A percentile compares a stretch with the other conserved stretches of the same genome.
These are phyloP conservation scores for Termitomyces sp. DNA, from an alignment of 768 basidiomycete genomes.

Conservation along the genomic window DNA sequence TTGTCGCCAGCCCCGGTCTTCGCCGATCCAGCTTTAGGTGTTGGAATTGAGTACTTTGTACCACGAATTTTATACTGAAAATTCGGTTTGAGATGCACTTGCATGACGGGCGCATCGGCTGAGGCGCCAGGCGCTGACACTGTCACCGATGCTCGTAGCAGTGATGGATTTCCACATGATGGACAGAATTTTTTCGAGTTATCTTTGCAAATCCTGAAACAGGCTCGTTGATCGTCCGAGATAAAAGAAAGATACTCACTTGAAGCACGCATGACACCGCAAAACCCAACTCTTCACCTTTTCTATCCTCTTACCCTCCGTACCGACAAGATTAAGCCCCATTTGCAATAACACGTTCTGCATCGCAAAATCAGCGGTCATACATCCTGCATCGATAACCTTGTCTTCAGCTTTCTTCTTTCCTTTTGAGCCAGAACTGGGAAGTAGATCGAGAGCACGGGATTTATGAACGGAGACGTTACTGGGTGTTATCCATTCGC, in stretches of 20 bases:
- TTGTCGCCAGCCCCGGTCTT: conserved; percentile 80
- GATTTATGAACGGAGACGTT: conserved; percentile 88
- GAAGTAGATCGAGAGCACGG: conserved; percentile 76
- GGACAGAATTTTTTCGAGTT: conserved; percentile 94
- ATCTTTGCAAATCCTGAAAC: conserved; percentile 89
- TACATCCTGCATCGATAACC: conserved; percentile 69
- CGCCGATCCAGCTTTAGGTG: conserved; percentile 83
- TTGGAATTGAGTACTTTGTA: conserved; percentile 87
- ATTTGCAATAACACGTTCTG: conserved; percentile 96
- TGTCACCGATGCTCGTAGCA: conserved; percentile 89
- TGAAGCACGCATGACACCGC: conserved; percentile 98
- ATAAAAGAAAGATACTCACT: conserved; percentile 53
- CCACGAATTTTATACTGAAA: conserved; percentile 93
- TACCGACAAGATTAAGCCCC: conserved; percentile 83
- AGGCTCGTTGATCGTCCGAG: not conserved
- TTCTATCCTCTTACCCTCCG: conserved; percentile 86
- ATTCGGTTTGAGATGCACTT: conserved; percentile 91
- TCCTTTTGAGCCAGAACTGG: conserved; percentile 37
- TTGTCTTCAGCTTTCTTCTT: conserved; percentile 32
- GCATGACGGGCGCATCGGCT: conserved; percentile 60
- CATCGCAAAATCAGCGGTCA: conserved; percentile 99
- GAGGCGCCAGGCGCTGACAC: conserved; percentile 60
- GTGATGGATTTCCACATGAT: conserved; percentile 89
- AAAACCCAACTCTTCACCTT: conserved; percentile 94
- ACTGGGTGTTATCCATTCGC: conserved; percentile 94